phyloP scores from a whole-genome alignment of 139 green algal genomes.

The Coccomyxa sp. region DNA sequence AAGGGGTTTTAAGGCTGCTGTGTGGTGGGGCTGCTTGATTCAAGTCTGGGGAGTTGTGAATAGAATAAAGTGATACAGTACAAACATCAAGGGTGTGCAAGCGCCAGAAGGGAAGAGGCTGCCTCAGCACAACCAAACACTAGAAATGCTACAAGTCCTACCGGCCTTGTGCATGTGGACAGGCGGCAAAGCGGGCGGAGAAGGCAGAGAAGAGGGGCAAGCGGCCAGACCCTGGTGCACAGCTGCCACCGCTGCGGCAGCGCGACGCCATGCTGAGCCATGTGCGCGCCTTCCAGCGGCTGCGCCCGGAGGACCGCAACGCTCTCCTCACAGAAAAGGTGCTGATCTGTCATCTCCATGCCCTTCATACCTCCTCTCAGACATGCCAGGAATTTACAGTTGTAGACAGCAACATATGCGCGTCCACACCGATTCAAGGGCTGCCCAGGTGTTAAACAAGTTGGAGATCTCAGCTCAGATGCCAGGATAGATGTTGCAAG shows the following conservation, averaged over 20 bases:
- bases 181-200: background rate
- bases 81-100: background rate
- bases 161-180: background rate
- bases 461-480: background rate
- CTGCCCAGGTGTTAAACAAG: too few species aligned
- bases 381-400: background rate
- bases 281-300: background rate
- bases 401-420: background rate
- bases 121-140: background rate
- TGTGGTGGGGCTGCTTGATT: too few species aligned
- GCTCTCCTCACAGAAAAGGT: slow-evolving; percentile 19
- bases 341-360: background rate
- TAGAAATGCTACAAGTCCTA: background rate
- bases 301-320: slow-evolving; percentile 1
- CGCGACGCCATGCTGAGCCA: slow-evolving; percentile 3
- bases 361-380: background rate
- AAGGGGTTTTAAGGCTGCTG: background rate
- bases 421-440: background rate
- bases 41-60: too few species aligned
- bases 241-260: background rate
- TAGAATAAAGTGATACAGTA: too few species aligned
- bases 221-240: background rate
- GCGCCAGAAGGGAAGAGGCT: background rate
- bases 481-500: background rate
- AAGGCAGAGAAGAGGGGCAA: background rate